Conservation (phyloP, 2,329 filamentous ascomycete species). For the Lasiodiplodia citricola region DNA sequence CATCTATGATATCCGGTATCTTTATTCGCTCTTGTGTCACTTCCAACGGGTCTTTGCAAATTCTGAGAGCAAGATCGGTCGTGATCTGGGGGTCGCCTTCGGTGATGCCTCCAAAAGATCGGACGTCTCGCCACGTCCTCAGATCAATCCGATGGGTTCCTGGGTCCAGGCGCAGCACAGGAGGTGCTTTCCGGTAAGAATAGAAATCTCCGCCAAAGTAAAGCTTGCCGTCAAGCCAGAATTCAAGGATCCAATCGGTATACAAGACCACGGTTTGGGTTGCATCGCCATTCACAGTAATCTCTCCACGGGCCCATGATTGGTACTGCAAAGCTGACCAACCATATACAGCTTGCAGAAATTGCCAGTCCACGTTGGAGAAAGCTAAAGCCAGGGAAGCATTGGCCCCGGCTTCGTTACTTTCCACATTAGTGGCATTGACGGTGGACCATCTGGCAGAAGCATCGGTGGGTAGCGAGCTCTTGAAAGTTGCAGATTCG, state of each 20-base stretch:
- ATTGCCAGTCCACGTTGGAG: conserved; percentile 59
- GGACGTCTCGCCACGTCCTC: conserved; percentile 61
- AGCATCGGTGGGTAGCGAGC: conserved; percentile 58
- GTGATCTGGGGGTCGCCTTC: conserved; percentile 42
- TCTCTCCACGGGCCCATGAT: conserved; percentile 60
- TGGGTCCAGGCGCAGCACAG: conserved; percentile 55
- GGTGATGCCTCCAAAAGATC: conserved; percentile 59
- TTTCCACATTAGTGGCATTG: conserved; percentile 35
- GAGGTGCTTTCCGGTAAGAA: conserved; percentile 55
- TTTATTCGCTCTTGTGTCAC: conserved; percentile 46
- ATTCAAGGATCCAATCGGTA: conserved; percentile 57
- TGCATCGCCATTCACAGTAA: conserved; percentile 46
- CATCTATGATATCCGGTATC: conserved; percentile 58
- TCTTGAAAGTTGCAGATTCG: conserved; percentile 50
- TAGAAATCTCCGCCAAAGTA: conserved; percentile 66
- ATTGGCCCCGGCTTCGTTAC: conserved; percentile 37
- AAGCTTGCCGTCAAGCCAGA: conserved; percentile 56
- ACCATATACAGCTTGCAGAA: conserved; percentile 60
- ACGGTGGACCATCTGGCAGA: conserved; percentile 55
- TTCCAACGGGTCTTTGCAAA: conserved; percentile 36
- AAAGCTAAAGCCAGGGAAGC: conserved; percentile 54
- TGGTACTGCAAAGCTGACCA: conserved; percentile 66
- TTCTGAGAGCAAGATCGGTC: conserved; percentile 46
- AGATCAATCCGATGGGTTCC: conserved; percentile 59
- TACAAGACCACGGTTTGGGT: conserved; percentile 49